Conservation (phyloP, 2,329 filamentous ascomycete species). For the Penicillium brasilianum region DNA sequence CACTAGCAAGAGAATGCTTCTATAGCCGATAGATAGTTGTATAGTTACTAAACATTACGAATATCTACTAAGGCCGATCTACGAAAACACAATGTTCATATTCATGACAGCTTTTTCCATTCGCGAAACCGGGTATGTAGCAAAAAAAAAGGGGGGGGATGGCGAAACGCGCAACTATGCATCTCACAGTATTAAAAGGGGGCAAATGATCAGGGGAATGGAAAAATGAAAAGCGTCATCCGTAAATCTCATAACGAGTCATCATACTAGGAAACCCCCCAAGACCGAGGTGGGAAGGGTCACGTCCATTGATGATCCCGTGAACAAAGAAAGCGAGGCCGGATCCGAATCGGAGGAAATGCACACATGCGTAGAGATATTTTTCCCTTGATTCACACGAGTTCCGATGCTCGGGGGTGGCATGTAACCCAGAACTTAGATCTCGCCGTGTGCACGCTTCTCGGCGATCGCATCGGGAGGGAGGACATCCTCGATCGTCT, state of each 20-base stretch:
- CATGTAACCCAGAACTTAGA: slow-evolving; percentile 6
- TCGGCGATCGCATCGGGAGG: slow-evolving; percentile 27
- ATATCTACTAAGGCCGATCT: too few relatives aligned
- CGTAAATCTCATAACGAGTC: slow-evolving; percentile 1
- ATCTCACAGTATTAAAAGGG: background rate
- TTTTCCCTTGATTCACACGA: background rate
- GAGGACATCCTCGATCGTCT: slow-evolving; percentile 73
- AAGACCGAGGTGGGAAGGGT: background rate
- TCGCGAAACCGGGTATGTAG: slow-evolving; percentile 6
- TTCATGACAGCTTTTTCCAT: slow-evolving; percentile 8
- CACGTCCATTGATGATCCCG: background rate
- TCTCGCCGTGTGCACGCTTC: slow-evolving; percentile 16
- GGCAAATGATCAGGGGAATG: background rate
- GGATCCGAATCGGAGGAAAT: background rate
- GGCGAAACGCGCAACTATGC: background rate
- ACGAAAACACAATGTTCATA: background rate
- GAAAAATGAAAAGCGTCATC: slow-evolving; percentile 2
- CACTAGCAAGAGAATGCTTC: too few relatives aligned
- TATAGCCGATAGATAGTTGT: too few relatives aligned
- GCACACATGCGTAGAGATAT: background rate
- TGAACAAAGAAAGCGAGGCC: background rate
- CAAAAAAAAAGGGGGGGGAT: background rate
- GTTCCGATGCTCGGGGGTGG: background rate
- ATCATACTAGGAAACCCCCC: background rate
- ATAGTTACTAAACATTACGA: too few relatives aligned